phyloP scores from a whole-genome alignment of 2,329 filamentous ascomycete genomes.

The Hymenoscyphus repandus region DNA sequence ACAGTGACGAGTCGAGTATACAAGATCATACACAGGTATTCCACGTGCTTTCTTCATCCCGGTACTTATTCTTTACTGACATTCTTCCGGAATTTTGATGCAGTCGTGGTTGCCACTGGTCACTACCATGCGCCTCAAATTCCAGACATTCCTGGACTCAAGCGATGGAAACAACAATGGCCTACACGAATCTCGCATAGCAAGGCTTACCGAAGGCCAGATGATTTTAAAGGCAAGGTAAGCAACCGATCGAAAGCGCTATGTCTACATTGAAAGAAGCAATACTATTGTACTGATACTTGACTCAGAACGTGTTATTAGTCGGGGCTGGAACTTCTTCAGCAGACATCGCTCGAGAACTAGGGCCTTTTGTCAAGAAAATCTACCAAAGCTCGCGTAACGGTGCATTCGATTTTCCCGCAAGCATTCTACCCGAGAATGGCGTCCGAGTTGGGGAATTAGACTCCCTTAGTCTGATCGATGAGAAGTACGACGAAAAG shows the following conservation, averaged over 20 bases:
- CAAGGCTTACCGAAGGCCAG: slow-evolving; percentile 64
- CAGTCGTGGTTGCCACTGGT: slow-evolving; percentile 60
- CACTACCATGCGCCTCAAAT: slow-evolving; percentile 62
- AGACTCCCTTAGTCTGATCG: slow-evolving; percentile 15
- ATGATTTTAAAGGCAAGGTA: slow-evolving; percentile 47
- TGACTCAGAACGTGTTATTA: slow-evolving; percentile 43
- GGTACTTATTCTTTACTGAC: neutral
- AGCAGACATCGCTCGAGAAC: slow-evolving; percentile 30
- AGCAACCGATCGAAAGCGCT: too few relatives aligned
- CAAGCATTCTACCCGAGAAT: slow-evolving; percentile 15
- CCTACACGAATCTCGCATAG: slow-evolving; percentile 57
- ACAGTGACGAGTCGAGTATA: slow-evolving; percentile 8
- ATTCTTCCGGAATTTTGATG: slow-evolving; percentile 46
- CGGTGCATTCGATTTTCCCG: slow-evolving; percentile 21
- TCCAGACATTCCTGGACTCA: slow-evolving; percentile 54
- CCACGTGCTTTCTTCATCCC: neutral
- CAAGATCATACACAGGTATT: slow-evolving; percentile 12
- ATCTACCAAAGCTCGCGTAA: slow-evolving; percentile 25
- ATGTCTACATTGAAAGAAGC: neutral
- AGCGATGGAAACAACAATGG: slow-evolving; percentile 49
- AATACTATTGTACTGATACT: slow-evolving; percentile 2
- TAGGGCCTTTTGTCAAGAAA: slow-evolving; percentile 19
- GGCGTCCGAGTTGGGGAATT: slow-evolving; percentile 19
- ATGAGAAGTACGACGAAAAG: neutral
- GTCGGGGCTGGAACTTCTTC: slow-evolving; percentile 52